Base-by-base conservation (phyloP, 495 filamentous ascomycete genomes). In the Penicillium roqueforti region DNA sequence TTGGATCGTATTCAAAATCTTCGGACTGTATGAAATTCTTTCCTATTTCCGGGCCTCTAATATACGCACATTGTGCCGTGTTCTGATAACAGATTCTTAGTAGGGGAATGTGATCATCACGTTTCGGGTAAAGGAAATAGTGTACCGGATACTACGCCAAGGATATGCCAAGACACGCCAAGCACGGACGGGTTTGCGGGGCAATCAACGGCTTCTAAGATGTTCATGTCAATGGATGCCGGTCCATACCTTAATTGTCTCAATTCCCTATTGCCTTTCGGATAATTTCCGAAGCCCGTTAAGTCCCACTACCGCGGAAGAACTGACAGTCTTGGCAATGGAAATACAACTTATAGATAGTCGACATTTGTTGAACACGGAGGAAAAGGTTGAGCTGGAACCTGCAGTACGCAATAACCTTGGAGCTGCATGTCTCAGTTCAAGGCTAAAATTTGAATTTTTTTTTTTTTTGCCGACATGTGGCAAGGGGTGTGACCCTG, bases 181-280 rank as follows among this genome's bases (percentile, higher is more conserved):
- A n/a, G n/a, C n/a, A n/a, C n/a, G n/a, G n/a, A n/a, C n/a, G n/a
- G 22, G 22, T 23, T 23, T 23, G 22, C 2, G 22, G 22, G 22
- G 2, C 22, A 23, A 23, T 23, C 22, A 23, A 4, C 4, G 22
- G 22, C 22, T 23, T 23, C 22, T 4, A 23, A 23, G 22, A 4
- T n/a, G 22, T 23, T 23, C 22, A 23, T 4, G 22, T 23, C 22
- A 23, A 23, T 23, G 22, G 22, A 23, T 23, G 22, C 22, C 22
- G n/a, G n/a, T n/a, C 22, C 22, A 4, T 25, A 45, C 42, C n/a
- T 47, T 47, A 47, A 47, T 20, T 34, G 26, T 22, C 44, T 47
- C 26, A 31, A 22, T 47, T 19, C 26, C 28, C 44, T 18, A 28
- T 34, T 13, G 28, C 4, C 14, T 0, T 34, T 47, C 44, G n/a